These are phyloP conservation scores for Emydomyces testavorans DNA, from an alignment of 2,329 filamentous ascomycete genomes.

Conservation along the genomic window DNA sequence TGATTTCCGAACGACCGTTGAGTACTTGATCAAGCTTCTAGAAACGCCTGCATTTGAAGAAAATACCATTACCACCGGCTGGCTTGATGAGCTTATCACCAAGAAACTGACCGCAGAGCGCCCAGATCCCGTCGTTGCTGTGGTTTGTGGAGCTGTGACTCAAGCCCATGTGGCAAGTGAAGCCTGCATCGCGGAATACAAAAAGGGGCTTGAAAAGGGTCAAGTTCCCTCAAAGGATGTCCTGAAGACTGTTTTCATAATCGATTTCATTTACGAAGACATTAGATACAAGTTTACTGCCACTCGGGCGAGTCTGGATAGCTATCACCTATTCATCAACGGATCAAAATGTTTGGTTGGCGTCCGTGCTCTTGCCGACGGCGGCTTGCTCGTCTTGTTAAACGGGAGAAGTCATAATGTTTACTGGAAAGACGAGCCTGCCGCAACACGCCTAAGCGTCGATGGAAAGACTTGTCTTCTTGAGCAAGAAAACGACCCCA, in stretches of 20 bases:
- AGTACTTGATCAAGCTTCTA: slow-evolving; percentile 96
- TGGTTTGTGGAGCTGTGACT: slow-evolving; percentile 86
- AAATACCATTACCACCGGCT: slow-evolving; percentile 97
- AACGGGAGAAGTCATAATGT: slow-evolving; percentile 92
- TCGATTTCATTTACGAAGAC: slow-evolving; percentile 98
- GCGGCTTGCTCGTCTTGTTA: slow-evolving; percentile 81
- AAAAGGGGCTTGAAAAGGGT: slow-evolving; percentile 81
- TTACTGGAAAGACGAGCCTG: slow-evolving; percentile 99
- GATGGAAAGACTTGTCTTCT: slow-evolving; percentile 97
- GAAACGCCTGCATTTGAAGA: slow-evolving; percentile 98
- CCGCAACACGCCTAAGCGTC: slow-evolving; percentile 86
- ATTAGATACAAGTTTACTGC: slow-evolving; percentile 96
- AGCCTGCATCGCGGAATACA: slow-evolving; percentile 74
- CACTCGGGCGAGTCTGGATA: slow-evolving; percentile 80
- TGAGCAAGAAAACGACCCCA: slow-evolving; percentile 98
- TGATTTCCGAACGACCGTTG: slow-evolving; percentile 96
- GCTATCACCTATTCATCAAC: slow-evolving; percentile 97
- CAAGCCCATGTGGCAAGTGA: slow-evolving; percentile 95
- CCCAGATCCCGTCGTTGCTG: slow-evolving; percentile 84
- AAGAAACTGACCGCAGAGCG: slow-evolving; percentile 95
- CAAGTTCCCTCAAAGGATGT: slow-evolving; percentile 95
- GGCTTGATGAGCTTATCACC: slow-evolving; percentile 96
- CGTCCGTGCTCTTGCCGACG: slow-evolving; percentile 83
- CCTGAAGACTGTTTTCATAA: slow-evolving; percentile 90
- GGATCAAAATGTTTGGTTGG: slow-evolving; percentile 92